Percentiles rank a stretch among this genome's conserved stretches.
These are phyloP conservation scores for Sutorius eximius DNA, from an alignment of 1,284 basidiomycete species.

Conservation along the genomic window DNA sequence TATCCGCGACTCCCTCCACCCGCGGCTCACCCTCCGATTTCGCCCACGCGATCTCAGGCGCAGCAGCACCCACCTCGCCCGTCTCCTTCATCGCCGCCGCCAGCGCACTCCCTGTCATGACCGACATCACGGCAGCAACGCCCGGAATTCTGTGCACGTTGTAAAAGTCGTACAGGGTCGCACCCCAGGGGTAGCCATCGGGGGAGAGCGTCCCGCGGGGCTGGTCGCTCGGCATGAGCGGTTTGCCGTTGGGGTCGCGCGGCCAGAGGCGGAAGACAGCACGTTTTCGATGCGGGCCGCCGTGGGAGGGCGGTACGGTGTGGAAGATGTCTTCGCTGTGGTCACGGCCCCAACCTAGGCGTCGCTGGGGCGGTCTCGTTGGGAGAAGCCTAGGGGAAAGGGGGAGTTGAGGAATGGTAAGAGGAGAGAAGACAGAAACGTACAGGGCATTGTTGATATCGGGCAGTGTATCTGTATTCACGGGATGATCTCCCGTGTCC, in stretches of 20 bases:
- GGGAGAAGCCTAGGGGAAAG: background rate
- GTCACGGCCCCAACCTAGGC: slow-evolving; percentile 10
- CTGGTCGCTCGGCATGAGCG: background rate
- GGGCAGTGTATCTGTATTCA: no score
- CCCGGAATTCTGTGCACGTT: slow-evolving; percentile 28
- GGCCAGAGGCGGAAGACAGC: slow-evolving; percentile 26
- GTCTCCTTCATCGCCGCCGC: slow-evolving; percentile 33
- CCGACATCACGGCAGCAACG: slow-evolving; percentile 11
- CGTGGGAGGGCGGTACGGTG: slow-evolving; percentile 3
- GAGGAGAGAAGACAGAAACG: no score
- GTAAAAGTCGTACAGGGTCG: slow-evolving; percentile 46
- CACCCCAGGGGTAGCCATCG: slow-evolving; percentile 45
- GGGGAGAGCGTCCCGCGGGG: slow-evolving; percentile 29
- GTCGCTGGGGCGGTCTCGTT: background rate
- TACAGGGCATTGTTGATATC: no score
- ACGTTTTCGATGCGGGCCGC: background rate
- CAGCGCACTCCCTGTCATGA: slow-evolving; percentile 41
- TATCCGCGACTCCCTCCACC: slow-evolving; percentile 31
- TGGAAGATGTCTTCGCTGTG: slow-evolving; percentile 9
- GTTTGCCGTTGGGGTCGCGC: slow-evolving; percentile 15
- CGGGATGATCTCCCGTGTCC: background rate
- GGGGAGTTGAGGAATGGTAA: no score
- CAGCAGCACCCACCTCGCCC: slow-evolving; percentile 37
- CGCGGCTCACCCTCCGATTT: slow-evolving; percentile 39
- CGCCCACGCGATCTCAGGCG: slow-evolving; percentile 38